A percentile compares a stretch with the other conserved stretches of the same genome.
Conservation (phyloP, 371 early-diverging fungal species). For the Zychaea mexicana region DNA sequence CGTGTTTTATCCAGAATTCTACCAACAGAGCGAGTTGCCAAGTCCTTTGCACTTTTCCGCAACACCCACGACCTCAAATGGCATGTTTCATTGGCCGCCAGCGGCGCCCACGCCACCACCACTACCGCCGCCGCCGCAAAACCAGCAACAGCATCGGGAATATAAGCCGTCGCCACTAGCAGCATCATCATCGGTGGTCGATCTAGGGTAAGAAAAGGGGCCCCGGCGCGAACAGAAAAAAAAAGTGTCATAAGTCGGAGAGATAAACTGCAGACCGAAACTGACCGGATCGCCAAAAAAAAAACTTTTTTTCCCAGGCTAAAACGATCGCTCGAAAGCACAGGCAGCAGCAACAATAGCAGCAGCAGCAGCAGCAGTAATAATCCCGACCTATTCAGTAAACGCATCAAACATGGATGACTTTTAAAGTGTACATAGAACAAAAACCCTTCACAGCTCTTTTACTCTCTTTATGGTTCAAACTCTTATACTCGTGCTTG, state of each 20-base stretch:
- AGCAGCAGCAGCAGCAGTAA: too few relatives aligned
- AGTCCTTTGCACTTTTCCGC: slow-evolving; percentile 66
- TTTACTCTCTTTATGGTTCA: too few relatives aligned
- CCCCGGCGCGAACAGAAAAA: too few relatives aligned
- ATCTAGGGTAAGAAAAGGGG: background rate
- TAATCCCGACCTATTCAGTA: background rate
- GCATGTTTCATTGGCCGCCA: slow-evolving; percentile 63
- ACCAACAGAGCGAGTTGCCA: slow-evolving; percentile 62
- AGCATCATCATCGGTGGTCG: background rate
- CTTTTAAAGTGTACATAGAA: background rate
- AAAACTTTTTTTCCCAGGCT: background rate
- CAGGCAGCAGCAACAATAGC: too few relatives aligned
- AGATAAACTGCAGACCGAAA: too few relatives aligned
- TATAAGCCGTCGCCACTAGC: background rate
- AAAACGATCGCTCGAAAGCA: background rate
- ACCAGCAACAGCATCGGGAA: background rate
- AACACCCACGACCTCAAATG: slow-evolving; percentile 54
- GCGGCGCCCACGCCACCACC: slow-evolving; percentile 6
- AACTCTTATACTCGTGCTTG: too few relatives aligned
- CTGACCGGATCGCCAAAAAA: background rate
- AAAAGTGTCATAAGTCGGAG: background rate
- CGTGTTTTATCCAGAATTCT: slow-evolving; percentile 75
- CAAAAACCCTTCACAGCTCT: background rate
- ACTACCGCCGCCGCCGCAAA: background rate
- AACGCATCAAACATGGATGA: background rate